Percentiles rank a stretch among this genome's conserved stretches.
These are phyloP conservation scores for Eustoma russellianum DNA, from an alignment of 257 asterid genomes.

Conservation along the genomic window DNA sequence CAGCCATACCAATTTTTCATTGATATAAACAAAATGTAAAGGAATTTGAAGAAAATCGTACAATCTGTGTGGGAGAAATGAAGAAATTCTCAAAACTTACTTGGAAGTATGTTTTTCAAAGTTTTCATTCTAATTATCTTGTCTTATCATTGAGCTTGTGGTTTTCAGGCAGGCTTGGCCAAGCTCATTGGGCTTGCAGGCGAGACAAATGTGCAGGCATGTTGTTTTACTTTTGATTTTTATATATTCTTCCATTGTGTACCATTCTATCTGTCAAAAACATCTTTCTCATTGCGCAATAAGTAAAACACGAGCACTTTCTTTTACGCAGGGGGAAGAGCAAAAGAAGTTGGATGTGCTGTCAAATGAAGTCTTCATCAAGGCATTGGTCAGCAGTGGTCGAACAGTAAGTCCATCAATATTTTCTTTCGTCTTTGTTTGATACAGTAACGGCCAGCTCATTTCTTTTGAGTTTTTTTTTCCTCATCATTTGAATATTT, in stretches of 20 bases:
- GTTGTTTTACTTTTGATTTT: conserved; percentile 6
- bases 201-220: conserved; percentile 95
- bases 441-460: neutral
- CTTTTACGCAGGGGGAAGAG: conserved; percentile 61
- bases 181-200: conserved; percentile 97
- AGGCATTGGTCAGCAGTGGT: conserved; percentile 92
- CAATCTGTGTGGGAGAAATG: neutral
- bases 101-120: neutral
- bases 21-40: too few relatives aligned
- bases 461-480: neutral
- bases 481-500: conserved; percentile 14
- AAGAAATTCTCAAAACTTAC: neutral
- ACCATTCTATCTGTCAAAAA: neutral
- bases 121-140: neutral
- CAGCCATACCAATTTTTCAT: too few relatives aligned
- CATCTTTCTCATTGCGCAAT: neutral
- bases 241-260: neutral
- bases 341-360: conserved; percentile 96
- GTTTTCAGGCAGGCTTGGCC: conserved; percentile 86
- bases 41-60: neutral
- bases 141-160: neutral
- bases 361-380: conserved; percentile 84
- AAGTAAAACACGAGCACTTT: conserved; percentile 1
- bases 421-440: neutral
- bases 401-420: conserved; percentile 57